A percentile compares a stretch with the other conserved stretches of the same genome.
phyloP scores from a whole-genome alignment of 2,329 filamentous ascomycete species.

The Capronia coronata region DNA sequence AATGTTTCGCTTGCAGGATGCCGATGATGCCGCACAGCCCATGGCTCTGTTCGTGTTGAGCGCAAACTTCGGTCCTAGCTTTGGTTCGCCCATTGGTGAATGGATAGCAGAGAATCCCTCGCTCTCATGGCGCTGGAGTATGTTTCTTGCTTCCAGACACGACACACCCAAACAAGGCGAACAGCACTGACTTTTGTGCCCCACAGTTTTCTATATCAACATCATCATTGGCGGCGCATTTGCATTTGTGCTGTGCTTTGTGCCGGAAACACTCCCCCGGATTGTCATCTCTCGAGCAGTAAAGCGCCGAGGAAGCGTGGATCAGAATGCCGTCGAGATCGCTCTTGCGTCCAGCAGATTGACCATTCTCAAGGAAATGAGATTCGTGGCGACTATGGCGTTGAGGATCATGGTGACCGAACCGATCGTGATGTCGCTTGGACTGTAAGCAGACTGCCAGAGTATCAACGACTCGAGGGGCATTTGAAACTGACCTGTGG shows the following conservation, averaged over 20 bases:
- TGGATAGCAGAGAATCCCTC: conserved; percentile 36
- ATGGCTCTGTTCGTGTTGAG: conserved; percentile 41
- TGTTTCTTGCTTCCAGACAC: conserved; percentile 30
- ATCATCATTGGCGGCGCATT: conserved; percentile 38
- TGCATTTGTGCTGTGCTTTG: conserved; percentile 34
- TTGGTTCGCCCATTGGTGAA: conserved; percentile 39
- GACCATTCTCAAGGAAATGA: conserved; percentile 36
- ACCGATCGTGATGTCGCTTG: conserved; percentile 35
- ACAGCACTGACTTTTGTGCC: background rate
- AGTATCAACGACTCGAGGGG: background rate
- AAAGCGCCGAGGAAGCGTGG: conserved; percentile 30
- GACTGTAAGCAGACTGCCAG: conserved; percentile 5
- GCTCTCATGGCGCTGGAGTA: conserved; percentile 37
- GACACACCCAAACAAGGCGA: background rate
- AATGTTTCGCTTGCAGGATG: conserved; percentile 9
- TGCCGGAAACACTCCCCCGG: conserved; percentile 39
- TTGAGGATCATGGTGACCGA: conserved; percentile 41
- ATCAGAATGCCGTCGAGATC: conserved; percentile 31
- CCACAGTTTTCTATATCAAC: conserved; percentile 32
- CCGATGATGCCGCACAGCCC: conserved; percentile 35
- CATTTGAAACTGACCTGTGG: background rate
- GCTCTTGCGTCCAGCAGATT: conserved; percentile 34
- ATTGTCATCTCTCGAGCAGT: conserved; percentile 36
- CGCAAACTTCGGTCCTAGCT: conserved; percentile 38
- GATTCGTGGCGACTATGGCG: conserved; percentile 40